These are phyloP conservation scores for Diaporthe citriasiana DNA, from an alignment of 2,329 filamentous ascomycete genomes.

Conservation along the genomic window DNA sequence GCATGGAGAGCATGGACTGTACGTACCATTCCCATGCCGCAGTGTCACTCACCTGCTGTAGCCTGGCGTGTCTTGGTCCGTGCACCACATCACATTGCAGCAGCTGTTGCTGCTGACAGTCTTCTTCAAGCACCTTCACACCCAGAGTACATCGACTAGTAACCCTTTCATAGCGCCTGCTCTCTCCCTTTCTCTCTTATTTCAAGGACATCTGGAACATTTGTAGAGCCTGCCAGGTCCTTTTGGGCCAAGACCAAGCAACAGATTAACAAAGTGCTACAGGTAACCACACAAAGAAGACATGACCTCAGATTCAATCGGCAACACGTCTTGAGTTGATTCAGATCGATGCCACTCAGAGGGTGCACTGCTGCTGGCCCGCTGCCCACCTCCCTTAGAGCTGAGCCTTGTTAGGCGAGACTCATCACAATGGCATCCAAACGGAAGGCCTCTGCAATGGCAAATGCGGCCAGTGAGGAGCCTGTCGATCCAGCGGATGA, in stretches of 20 bases:
- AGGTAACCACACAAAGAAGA: background rate
- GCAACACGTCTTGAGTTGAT: background rate
- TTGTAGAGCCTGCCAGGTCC: constrained; percentile 3
- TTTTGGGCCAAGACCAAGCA: background rate
- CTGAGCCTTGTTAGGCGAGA: background rate
- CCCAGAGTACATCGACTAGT: background rate
- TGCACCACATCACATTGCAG: constrained; percentile 9
- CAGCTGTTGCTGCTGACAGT: background rate
- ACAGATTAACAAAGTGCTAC: background rate
- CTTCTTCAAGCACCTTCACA: background rate
- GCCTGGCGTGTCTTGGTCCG: constrained; percentile 20
- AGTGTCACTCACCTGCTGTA: background rate
- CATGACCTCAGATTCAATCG: background rate
- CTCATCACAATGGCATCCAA: constrained; percentile 83
- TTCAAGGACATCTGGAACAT: background rate
- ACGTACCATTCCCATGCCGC: background rate
- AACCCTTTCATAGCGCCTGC: background rate
- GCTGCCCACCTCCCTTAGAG: background rate
- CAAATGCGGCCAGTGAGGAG: constrained; percentile 77
- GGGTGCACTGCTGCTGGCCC: constrained; percentile 14
- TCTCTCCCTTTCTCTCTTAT: background rate
- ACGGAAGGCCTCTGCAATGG: constrained; percentile 86
- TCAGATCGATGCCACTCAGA: constrained; percentile 15
- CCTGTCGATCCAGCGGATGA: constrained; percentile 94
- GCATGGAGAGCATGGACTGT: background rate